Conservation (phyloP, 75 land plant species). For the Ceratopteris richardii region DNA sequence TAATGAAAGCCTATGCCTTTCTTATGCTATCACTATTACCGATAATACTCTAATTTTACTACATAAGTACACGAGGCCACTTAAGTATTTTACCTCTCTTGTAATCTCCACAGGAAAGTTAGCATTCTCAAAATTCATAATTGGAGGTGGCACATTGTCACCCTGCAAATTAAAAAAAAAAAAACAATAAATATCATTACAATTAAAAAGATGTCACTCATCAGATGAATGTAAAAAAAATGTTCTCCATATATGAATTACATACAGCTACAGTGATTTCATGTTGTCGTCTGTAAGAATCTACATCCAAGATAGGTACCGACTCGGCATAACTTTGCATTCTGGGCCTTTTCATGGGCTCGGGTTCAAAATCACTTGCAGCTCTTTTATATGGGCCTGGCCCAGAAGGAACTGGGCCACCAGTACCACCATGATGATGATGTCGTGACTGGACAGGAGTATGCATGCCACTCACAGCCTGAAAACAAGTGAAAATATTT, state of each 20-base stretch:
- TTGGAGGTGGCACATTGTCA: slow-evolving; percentile 84
- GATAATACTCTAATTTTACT: background rate
- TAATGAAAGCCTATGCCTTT: background rate
- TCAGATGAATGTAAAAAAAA: too few relatives aligned
- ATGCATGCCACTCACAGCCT: slow-evolving; percentile 17
- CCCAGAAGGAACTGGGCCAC: slow-evolving; percentile 24
- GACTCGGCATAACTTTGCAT: slow-evolving; percentile 27
- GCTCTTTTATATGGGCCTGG: slow-evolving; percentile 15
- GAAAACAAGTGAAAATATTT: slow-evolving; percentile 13
- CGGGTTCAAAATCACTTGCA: slow-evolving; percentile 11
- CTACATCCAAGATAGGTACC: slow-evolving; percentile 36
- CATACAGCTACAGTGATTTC: slow-evolving; percentile 85
- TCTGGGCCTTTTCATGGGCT: slow-evolving; percentile 18
- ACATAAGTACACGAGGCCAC: background rate
- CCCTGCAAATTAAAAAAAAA: slow-evolving; percentile 44
- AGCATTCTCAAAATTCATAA: slow-evolving; percentile 82
- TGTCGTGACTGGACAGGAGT: slow-evolving; percentile 12
- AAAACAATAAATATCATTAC: slow-evolving; percentile 5
- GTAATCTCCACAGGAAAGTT: slow-evolving; percentile 86
- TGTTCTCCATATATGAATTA: too few relatives aligned
- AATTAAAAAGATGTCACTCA: background rate
- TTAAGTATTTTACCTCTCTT: slow-evolving; percentile 62
- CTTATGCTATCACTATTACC: background rate
- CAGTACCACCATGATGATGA: slow-evolving; percentile 11
- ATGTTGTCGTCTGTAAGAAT: slow-evolving; percentile 70